Percentiles rank a stretch among this genome's conserved stretches.
Conservation (phyloP, 768 basidiomycete genomes). For the Hygrocybe coccinea region DNA sequence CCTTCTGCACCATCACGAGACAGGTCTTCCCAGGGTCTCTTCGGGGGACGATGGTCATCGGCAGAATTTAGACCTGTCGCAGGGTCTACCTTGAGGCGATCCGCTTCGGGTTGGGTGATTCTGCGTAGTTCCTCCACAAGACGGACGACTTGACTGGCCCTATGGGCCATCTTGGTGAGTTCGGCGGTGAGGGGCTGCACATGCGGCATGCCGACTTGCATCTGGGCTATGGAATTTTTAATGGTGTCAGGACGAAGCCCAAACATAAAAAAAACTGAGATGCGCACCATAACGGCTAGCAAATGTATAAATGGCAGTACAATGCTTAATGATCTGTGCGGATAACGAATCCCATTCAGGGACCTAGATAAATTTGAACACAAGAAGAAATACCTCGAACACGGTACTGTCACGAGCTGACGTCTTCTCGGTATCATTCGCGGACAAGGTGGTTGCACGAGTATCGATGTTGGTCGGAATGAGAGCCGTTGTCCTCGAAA, state of each 20-base stretch:
- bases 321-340: conserved; percentile 57
- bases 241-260: background rate
- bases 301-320: conserved; percentile 56
- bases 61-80: conserved; percentile 25
- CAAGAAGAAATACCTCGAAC: conserved; percentile 35
- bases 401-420: conserved; percentile 37
- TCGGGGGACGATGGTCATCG: conserved; percentile 60
- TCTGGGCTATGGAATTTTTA: conserved; percentile 30
- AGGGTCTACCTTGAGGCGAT: conserved; percentile 30
- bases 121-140: conserved; percentile 60
- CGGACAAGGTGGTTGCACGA: conserved; percentile 30
- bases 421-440: conserved; percentile 34
- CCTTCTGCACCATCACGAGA: conserved; percentile 40
- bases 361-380: background rate
- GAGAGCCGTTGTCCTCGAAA: conserved; percentile 38
- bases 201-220: conserved; percentile 44
- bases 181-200: conserved; percentile 52
- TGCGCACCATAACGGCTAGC: conserved; percentile 59
- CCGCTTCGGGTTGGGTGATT: conserved; percentile 35
- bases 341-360: conserved; percentile 1
- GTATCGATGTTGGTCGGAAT: conserved; percentile 41
- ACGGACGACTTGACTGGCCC: conserved; percentile 61
- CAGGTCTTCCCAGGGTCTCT: conserved; percentile 77
- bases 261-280: conserved; percentile 2
- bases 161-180: conserved; percentile 63